Evolutionary conservation across 2,329 filamentous ascomycete genomes (phyloP), one percentile per base, ranked within the genome.

Genomic region (Colletotrichum falcatum): DNA sequence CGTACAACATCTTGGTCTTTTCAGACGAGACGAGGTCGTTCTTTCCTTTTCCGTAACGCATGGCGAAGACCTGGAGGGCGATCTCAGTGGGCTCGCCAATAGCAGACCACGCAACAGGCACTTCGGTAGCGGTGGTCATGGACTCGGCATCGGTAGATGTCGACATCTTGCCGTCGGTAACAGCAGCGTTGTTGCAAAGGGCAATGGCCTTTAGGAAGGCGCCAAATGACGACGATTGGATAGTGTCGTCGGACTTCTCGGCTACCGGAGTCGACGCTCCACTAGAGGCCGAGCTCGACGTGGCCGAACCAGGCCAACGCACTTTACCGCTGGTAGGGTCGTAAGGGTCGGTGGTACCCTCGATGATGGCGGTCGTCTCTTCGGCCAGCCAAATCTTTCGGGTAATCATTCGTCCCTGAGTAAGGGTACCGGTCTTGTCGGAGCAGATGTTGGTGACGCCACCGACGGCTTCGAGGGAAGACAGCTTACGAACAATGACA

Each of bases 41-140:
- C 76, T 86, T 86, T 61, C 82, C 84, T 70, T 85, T 84, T 37
- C 86, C 84, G 74, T 93, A 93, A 23, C 91, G 88, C 81, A 90
- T 89, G 56, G 91, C 90, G 71, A 94, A 91, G 12, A 93, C 91
- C 73, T 92, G 90, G 20, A 94, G 87, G 14, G 92, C 91, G 70
- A 94, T 92, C 74, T 94, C 91, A 4, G 92, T 94, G 4, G 90
- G 90, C 74, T 92, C 90, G 59, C 90, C 91, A 51, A 89, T 81
- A 26, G 89, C 89, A 51, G 83, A 85, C 89, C 89, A 92, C 5
- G 66, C 20, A 42, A 70, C 61, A 2, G 82, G 77, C 4, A 79
- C 77, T 35, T 81, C 78, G 20, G 82, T 79, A n/a, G 81, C 76
- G 11, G 83, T 85, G 5, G 84, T 83, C 60, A 83, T 81, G 39